These are phyloP conservation scores for Alternaria sp. DNA, from an alignment of 2,329 filamentous ascomycete genomes.

Conservation along the genomic window DNA sequence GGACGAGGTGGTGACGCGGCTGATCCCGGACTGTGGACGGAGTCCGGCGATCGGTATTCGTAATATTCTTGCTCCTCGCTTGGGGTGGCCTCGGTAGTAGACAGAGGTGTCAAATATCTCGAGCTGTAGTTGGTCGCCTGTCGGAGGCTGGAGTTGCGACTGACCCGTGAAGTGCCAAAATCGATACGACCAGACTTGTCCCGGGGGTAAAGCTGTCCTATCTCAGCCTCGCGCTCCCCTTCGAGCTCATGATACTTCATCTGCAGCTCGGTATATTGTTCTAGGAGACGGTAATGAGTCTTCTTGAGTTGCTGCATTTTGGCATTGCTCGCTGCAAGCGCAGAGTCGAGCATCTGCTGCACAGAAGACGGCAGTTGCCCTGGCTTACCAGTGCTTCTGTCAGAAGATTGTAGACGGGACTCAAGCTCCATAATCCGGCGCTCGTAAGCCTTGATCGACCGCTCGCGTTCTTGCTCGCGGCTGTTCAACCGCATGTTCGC, in stretches of 20 bases:
- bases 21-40: conserved; percentile 27
- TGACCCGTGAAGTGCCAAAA: conserved; percentile 25
- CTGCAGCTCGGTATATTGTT: conserved; percentile 59
- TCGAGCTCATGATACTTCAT: conserved; percentile 53
- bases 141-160: conserved; percentile 37
- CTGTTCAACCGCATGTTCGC: conserved; percentile 65
- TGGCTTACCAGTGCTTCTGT: conserved; percentile 33
- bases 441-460: conserved; percentile 56
- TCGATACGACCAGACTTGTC: conserved; percentile 26
- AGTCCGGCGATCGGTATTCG: conserved; percentile 40
- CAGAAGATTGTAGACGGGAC: conserved; percentile 33
- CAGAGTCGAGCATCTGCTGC: conserved; percentile 57
- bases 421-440: conserved; percentile 57
- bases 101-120: conserved; percentile 33
- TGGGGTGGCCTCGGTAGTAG: conserved; percentile 24
- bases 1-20: conserved; percentile 31
- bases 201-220: conserved; percentile 30
- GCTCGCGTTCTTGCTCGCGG: conserved; percentile 58
- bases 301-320: conserved; percentile 60
- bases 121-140: conserved; percentile 28
- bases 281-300: conserved; percentile 58
- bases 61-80: conserved; percentile 39
- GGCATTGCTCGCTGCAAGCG: conserved; percentile 55
- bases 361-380: conserved; percentile 49
- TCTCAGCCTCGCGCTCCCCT: conserved; percentile 38